Conservation (phyloP, 1,139 yeast genomes). For the Candida dubliniensis region DNA sequence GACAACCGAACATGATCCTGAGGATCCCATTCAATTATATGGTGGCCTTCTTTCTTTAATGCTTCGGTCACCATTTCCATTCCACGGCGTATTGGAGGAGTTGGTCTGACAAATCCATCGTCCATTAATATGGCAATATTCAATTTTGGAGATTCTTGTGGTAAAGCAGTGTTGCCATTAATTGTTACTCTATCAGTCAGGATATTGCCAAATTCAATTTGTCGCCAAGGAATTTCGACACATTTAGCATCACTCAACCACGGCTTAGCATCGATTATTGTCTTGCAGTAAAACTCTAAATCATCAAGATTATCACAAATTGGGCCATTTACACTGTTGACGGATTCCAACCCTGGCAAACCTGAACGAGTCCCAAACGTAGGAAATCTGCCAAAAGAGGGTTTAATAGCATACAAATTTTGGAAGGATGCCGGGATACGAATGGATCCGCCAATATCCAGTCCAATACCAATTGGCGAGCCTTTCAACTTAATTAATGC, state of each 20-base stretch:
- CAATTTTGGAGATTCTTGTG: slow-evolving; percentile 29
- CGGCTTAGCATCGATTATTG: slow-evolving; percentile 61
- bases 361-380: slow-evolving; percentile 43
- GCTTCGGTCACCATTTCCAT: slow-evolving; percentile 27
- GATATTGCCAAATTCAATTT: slow-evolving; percentile 27
- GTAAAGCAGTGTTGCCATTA: too few relatives aligned
- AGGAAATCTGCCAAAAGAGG: slow-evolving; percentile 63
- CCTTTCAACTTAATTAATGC: slow-evolving; percentile 64
- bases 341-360: slow-evolving; percentile 59
- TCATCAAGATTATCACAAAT: slow-evolving; percentile 61
- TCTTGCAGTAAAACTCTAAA: slow-evolving; percentile 57
- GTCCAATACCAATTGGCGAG: slow-evolving; percentile 66
- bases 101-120: slow-evolving; percentile 36
- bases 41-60: slow-evolving; percentile 30
- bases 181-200: too few relatives aligned
- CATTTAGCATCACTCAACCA: slow-evolving; percentile 62
- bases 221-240: slow-evolving; percentile 63
- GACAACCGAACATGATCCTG: slow-evolving; percentile 37
- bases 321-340: slow-evolving; percentile 63
- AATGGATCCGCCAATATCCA: slow-evolving; percentile 79
- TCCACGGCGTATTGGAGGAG: slow-evolving; percentile 57
- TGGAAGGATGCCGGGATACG: slow-evolving; percentile 74
- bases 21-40: slow-evolving; percentile 46
- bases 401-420: slow-evolving; percentile 67
- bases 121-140: slow-evolving; percentile 40